Base-by-base conservation (phyloP, 108 stramenopile genomes). In the Fragilariopsis cylindrus region DNA sequence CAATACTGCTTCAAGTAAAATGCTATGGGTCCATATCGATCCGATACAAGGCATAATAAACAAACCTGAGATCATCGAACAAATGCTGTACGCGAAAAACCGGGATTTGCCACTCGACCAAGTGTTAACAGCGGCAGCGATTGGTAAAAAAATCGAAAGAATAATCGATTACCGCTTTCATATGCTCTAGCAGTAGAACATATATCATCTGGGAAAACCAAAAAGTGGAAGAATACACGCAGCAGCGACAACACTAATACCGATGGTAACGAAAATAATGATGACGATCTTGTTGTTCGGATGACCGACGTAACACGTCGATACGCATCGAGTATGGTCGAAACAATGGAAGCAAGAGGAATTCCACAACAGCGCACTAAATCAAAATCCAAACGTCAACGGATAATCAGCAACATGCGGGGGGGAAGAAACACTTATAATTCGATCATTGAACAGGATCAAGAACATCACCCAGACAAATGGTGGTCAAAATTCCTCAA, bases 221-320 rank as follows among this genome's bases (percentile, higher is more conserved):
- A 62, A 9, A 21, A 62, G 39, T 1, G 55, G 55, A 56, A 56
- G 30, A 30, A 30, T 30, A 30, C 30, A 30, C 30, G 30, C 30
- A 30, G 30, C 30, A 30, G 18, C 8, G 19, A 56, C 7, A 9
- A 6, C 55, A 30, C 30, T 30, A 30, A 2, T 30, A 30, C 30
- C 30, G 30, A 30, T 30, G 30, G 2, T 30, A 41, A 63, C 62
- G n/a, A 9, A 5, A 41, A 63, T 4, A 63, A 41, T 4, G 11
- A n/a, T 55, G 47, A 52, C 5, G 42, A 45, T 42, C 21, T 56
- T 15, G 30, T 65, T n/a, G 65, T 63, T 15, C 82, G 85, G 11
- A 63, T 95, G 57, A 89, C 90, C 12, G 95, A 96, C 84, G 92
- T 96, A 7, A 96, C 95, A 7, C 89, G 86, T 3, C 73, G 95